A percentile compares a stretch with the other conserved stretches of the same genome.
phyloP scores from a whole-genome alignment of 352 stramenopile species.

The Blastocystis sp. region DNA sequence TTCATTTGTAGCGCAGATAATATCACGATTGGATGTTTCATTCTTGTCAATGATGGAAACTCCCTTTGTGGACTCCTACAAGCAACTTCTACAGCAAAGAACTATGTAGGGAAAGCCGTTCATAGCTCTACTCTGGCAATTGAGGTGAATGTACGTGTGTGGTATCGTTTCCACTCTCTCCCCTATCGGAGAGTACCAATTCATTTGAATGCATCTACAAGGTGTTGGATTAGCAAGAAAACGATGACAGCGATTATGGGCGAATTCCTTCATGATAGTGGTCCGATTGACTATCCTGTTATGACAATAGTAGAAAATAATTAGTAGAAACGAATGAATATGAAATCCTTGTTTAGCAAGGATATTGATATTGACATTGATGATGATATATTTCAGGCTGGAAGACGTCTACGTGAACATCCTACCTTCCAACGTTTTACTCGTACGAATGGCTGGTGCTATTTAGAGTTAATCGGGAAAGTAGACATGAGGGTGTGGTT shows the following conservation, averaged over 20 bases:
- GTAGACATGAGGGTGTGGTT: neutral
- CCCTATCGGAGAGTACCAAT: neutral
- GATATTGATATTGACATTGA: neutral
- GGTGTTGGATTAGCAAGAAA: neutral
- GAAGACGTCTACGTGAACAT: neutral
- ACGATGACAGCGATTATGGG: neutral
- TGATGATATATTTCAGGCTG: neutral
- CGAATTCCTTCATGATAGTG: neutral
- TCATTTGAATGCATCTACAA: neutral
- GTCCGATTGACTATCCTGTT: neutral
- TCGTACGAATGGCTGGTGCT: neutral
- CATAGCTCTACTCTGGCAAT: neutral
- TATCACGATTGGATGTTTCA: neutral
- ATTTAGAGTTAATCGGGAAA: neutral
- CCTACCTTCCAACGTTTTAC: neutral
- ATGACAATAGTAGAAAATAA: neutral
- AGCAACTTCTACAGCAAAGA: neutral
- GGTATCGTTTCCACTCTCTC: neutral
- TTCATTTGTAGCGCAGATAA: neutral
- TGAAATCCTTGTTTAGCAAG: neutral
- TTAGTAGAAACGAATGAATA: neutral
- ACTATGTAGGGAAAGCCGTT: neutral
- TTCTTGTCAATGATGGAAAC: neutral
- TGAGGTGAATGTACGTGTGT: neutral
- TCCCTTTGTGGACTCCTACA: neutral